phyloP scores from a whole-genome alignment of 345 rosid genomes.

The Gossypium turneri region DNA sequence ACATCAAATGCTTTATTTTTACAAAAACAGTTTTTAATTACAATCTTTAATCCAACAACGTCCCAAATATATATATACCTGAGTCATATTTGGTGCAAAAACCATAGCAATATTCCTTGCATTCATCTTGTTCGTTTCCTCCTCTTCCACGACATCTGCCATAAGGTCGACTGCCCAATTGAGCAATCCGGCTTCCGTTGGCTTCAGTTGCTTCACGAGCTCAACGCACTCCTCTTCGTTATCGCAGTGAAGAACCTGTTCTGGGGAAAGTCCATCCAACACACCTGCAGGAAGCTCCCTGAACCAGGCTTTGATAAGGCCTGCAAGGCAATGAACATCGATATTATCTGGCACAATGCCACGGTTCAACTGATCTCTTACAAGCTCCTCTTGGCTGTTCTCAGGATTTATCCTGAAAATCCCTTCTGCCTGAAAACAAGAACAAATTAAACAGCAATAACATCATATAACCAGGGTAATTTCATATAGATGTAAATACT shows the following conservation, averaged over 20 bases:
- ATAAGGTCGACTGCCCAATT: constrained; percentile 92
- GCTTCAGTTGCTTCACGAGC: constrained; percentile 76
- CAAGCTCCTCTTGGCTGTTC: constrained; percentile 89
- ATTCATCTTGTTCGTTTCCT: constrained; percentile 88
- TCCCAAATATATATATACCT: constrained; percentile 35
- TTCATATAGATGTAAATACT: not conserved
- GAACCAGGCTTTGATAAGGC: constrained; percentile 97
- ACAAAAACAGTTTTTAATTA: not conserved
- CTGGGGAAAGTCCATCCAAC: constrained; percentile 91
- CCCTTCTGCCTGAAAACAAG: constrained; percentile 71
- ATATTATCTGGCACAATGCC: constrained; percentile 83
- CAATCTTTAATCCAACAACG: not conserved
- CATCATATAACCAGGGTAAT: not conserved
- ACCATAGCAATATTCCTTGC: constrained; percentile 96
- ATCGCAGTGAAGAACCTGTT: constrained; percentile 52
- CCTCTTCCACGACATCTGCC: constrained; percentile 95
- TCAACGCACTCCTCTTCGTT: constrained; percentile 40
- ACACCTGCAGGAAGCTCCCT: constrained; percentile 94
- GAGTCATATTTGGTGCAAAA: constrained; percentile 95
- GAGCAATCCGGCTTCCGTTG: constrained; percentile 81
- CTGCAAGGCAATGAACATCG: constrained; percentile 91
- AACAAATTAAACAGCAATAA: constrained; percentile 4
- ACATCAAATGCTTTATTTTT: not conserved
- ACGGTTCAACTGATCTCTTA: constrained; percentile 81
- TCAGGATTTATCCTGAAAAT: constrained; percentile 95